Evolutionary conservation across 768 basidiomycete genomes (phyloP), one percentile per base, ranked within the genome.

Genomic region (Obba rivulosa): DNA sequence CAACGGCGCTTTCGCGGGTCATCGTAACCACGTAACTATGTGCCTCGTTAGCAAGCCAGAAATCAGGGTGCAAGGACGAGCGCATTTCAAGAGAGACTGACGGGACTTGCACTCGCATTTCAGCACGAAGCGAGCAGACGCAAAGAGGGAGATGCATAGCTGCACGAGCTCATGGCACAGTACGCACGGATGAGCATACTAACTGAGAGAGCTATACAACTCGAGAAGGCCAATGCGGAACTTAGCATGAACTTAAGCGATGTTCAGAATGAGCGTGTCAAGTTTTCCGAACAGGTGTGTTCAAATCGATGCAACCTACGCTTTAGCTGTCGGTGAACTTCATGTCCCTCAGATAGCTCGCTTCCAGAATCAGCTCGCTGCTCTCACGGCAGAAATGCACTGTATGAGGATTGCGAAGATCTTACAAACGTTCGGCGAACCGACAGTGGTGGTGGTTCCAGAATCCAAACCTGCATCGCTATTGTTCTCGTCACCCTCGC

Each of bases 141-240:
- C 10, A 4, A 31, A 21, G 39, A 21, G 13, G 41, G 24, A 24
- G 48, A 49, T 1, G 34, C 14, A 7, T 35, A 44, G 11, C 21
- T 25, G 35, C 20, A 23, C 3, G 43, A 31, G 17, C 23, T 25
- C 42, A 17, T 38, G 43, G 50, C 54, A 42, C 45, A 41, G 14
- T 46, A 57, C n/a, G 41, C 50, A 24, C 44, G 24, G 13, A 20
- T 24, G 1, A 44, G 48, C 39, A 34, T 54, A 24, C 59, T 58
- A 16, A 16, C 7, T 16, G n/a, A 38, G 20, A n/a, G 37, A 8
- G 8, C 16, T 4, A n/a, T 16, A n/a, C 5, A 5, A n/a, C 20
- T 38, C 4, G 37, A 38, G 20, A 38, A 16, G 16, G 16, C 14
- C n/a, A 16, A 38, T 20, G 8, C 4, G 7, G 37, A 38, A n/a